Evolutionary conservation across 2,329 filamentous ascomycete species (phyloP), one percentile per base, ranked within the genome.

Genomic region (Fusarium luffae): DNA sequence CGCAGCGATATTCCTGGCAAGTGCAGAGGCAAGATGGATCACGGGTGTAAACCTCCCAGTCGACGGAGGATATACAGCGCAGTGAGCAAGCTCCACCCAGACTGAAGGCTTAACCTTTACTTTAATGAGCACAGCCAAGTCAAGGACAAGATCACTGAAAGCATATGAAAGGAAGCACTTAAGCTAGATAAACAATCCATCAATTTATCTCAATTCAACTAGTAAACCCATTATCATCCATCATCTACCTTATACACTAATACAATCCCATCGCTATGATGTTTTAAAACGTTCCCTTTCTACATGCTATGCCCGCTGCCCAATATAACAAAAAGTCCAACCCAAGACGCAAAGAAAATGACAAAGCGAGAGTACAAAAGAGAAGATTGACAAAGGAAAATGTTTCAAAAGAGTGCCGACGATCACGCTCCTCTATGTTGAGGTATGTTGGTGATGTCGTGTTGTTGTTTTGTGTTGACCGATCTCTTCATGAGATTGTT

Each of bases 21-120:
- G 78, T 16, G 74, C 78, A 4, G 78, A 83, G 21, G 76, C 81
- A 3, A 73, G 80, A 43, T 83, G 81, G 81, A 80, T 83, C 7
- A 83, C 81, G 0, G 81, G 82, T 0, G 76, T 75, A 3, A 72
- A 77, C 42, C 64, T 83, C 0, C 76, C 81, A 0, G 79, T 83
- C 0, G 82, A 83, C 56, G 82, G 80, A 2, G 82, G 82, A 1
- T 78, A 76, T 7, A 82, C 79, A 1, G 78, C 79, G 12, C 72
- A 75, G 56, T 77, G 34, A 34, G 7, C n/a, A 28, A 14, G 21
- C 34, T 9, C 32, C 3, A 18, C 19, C 19, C 3, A 21, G 19
- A 21, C 19, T 21, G 4, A 4, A 21, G 19, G 19, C 19, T 21
- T 21, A 21, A 21, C 19, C 19, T 21, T 21, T 21, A 21, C 19